Conservation (phyloP, 2,329 filamentous ascomycete species). For the Microdochium trichocladiopsis region DNA sequence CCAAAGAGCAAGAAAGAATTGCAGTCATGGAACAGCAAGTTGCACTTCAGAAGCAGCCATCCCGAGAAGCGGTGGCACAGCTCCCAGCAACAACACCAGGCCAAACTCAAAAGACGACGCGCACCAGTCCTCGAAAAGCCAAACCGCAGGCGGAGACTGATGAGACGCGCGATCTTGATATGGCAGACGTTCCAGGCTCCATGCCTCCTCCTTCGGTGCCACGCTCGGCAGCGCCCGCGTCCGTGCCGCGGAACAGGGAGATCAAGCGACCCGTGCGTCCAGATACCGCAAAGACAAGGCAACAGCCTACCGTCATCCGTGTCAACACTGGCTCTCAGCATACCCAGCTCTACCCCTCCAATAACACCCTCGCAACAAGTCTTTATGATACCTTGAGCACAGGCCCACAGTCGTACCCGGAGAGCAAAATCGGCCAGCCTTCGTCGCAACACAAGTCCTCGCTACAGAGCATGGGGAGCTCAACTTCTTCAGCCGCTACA, state of each 20-base stretch:
- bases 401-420: constrained; percentile 34
- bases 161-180: constrained; percentile 40
- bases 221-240: constrained; percentile 38
- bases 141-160: constrained; percentile 23
- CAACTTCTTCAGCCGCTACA: constrained; percentile 38
- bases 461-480: constrained; percentile 56
- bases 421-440: constrained; percentile 60
- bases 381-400: constrained; percentile 47
- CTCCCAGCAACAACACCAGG: constrained; percentile 25
- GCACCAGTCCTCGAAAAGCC: constrained; percentile 45
- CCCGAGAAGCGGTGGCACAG: constrained; percentile 31
- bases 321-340: constrained; percentile 62
- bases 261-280: constrained; percentile 56
- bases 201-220: constrained; percentile 57
- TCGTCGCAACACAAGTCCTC: constrained; percentile 54
- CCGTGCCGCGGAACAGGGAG: constrained; percentile 41
- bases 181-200: constrained; percentile 44
- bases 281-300: constrained; percentile 46
- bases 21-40: constrained; percentile 46
- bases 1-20: constrained; percentile 48
- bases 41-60: constrained; percentile 38
- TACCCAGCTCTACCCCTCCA: constrained; percentile 51
- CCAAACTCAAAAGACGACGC: constrained; percentile 34
- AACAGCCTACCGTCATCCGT: constrained; percentile 64
- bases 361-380: constrained; percentile 48